Percentiles rank a stretch among this genome's conserved stretches.
Conservation (phyloP, 805 yeast species). For the Blastobotrys robertii region DNA sequence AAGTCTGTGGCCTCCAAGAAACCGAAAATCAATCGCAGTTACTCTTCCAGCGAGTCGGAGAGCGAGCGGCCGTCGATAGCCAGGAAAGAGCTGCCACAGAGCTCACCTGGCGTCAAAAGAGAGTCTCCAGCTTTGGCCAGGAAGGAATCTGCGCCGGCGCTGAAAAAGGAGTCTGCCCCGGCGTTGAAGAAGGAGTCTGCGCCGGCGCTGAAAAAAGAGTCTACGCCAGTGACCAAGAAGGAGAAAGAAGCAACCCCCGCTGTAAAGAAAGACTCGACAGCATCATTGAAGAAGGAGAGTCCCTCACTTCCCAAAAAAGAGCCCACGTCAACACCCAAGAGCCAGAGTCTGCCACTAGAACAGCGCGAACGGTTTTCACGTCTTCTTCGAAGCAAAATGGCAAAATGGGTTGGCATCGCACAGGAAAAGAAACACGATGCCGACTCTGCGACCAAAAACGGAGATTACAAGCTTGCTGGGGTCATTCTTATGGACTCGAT, state of each 20-base stretch:
- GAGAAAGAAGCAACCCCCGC: background rate
- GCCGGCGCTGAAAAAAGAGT: no score
- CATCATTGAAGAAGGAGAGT: background rate
- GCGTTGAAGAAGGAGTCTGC: no score
- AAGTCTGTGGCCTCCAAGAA: no score
- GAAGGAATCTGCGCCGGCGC: no score
- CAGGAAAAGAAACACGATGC: conserved; percentile 32
- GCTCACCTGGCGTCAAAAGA: no score
- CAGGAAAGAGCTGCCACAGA: no score
- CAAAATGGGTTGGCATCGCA: conserved; percentile 31
- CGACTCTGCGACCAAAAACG: conserved; percentile 24
- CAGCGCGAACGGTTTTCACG: conserved; percentile 18
- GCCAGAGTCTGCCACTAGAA: conserved; percentile 1
- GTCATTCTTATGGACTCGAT: conserved; percentile 32
- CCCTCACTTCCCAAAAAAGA: conserved; percentile 5
- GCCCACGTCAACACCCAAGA: conserved; percentile 7
- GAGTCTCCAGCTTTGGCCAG: no score
- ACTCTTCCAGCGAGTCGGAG: no score
- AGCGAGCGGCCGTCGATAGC: no score
- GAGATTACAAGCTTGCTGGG: conserved; percentile 25
- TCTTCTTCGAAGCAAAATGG: conserved; percentile 21
- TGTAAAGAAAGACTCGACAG: background rate
- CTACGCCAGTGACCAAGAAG: no score
- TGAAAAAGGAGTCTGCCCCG: no score
- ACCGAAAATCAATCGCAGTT: no score